Evolutionary conservation across 208 protist species (phyloP), one percentile per base, ranked within the genome.

Genomic region (Jaenimonas drosophilae): DNA sequence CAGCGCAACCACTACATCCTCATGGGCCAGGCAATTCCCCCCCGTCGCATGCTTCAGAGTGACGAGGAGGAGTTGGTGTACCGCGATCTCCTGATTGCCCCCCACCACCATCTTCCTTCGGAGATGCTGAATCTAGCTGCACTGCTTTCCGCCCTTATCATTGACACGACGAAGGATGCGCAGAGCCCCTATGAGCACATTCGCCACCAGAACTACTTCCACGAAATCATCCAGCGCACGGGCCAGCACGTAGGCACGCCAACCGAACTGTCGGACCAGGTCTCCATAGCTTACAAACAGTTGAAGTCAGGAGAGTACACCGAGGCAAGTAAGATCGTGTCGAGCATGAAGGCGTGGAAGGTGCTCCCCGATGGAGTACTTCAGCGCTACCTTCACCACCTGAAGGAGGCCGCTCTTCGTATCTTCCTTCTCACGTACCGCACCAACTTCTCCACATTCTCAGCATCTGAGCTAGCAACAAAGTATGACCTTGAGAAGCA

Each of bases 351-450:
- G 9, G 65, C 65, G 7, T 92, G 82, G 64, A 46, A 60, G 11
- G 73, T 52, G 6, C 66, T 92, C 45, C 61, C 67, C 24, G 64
- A 76, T 32, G 64, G 66, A 39, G 62, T 71, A 17, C 54, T 72
- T 31, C 54, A 66, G 23, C 32, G 21, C 12, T 89, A 71, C 38
- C 52, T 88, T 29, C 57, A 69, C 26, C 42, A 53, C 36, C 51
- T 92, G 37, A 88, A 86, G 54, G 73, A 86, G 50, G 67, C 76
- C 4, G 76, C 79, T 6, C 61, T 92, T 34, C 66, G 67, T 23
- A 71, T 88, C 27, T 92, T 92, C 47, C 88, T 76, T 56, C 73
- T 76, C 53, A 65, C 62, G 38, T 82, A 87, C 62, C 59, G 76
- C 20, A 70, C 62, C 42, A 92, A 60, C 49, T 92, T 85, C 61